Percentiles rank a stretch among this genome's conserved stretches.
phyloP scores from a whole-genome alignment of 495 filamentous ascomycete species.

The Penicillium pulvis region DNA sequence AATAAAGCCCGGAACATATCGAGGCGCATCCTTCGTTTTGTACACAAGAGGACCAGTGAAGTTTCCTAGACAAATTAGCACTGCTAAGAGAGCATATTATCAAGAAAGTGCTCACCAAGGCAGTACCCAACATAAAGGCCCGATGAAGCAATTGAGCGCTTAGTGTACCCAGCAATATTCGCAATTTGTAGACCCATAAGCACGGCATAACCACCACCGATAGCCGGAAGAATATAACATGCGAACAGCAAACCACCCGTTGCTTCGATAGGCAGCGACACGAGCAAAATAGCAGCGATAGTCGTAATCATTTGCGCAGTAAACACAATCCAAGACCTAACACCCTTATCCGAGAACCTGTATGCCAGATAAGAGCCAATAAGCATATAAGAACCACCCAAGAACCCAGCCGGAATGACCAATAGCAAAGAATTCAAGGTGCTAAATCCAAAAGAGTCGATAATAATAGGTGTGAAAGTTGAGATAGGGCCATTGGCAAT shows the following conservation, averaged over 20 bases:
- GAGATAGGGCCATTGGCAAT: slow-evolving; percentile 46
- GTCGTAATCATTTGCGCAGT: slow-evolving; percentile 27
- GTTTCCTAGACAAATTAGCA: slow-evolving; percentile 12
- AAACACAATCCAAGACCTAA: slow-evolving; percentile 9
- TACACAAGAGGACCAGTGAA: slow-evolving; percentile 39
- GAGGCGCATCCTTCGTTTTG: slow-evolving; percentile 29
- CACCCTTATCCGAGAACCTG: slow-evolving; percentile 4
- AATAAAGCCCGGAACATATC: slow-evolving; percentile 41
- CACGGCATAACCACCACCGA: slow-evolving; percentile 27
- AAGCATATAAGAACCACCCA: slow-evolving; percentile 39
- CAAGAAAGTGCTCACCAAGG: slow-evolving; percentile 26
- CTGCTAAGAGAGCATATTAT: slow-evolving; percentile 11
- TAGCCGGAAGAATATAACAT: slow-evolving; percentile 37
- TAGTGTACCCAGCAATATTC: slow-evolving; percentile 50
- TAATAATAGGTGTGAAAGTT: slow-evolving; percentile 43
- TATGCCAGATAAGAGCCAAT: slow-evolving; percentile 36
- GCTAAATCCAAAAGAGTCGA: slow-evolving; percentile 48
- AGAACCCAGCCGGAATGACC: slow-evolving; percentile 40
- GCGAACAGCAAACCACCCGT: slow-evolving; percentile 46
- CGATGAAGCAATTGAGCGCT: slow-evolving; percentile 37
- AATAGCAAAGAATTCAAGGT: slow-evolving; percentile 47
- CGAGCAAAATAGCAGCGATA: slow-evolving; percentile 35
- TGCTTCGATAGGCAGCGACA: slow-evolving; percentile 32
- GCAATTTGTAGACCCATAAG: slow-evolving; percentile 47
- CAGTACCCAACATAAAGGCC: slow-evolving; percentile 48